phyloP scores from a whole-genome alignment of 2,329 filamentous ascomycete species.

The Penicillium paneum region DNA sequence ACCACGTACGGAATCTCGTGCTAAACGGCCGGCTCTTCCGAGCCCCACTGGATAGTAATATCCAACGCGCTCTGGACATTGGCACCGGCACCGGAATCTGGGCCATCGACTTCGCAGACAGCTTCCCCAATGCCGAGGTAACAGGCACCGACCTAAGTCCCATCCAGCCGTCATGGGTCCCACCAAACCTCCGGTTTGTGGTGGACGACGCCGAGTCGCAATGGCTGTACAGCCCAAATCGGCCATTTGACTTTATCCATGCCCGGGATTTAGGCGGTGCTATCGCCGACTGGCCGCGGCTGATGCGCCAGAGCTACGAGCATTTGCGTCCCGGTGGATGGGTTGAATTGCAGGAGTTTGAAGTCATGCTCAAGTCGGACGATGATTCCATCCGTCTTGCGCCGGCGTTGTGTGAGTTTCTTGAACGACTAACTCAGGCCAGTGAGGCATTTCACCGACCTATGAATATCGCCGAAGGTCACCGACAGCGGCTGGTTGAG shows the following conservation, averaged over 20 bases:
- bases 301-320: conserved; percentile 23
- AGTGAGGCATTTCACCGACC: conserved; percentile 34
- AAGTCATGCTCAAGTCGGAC: conserved; percentile 30
- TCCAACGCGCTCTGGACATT: conserved; percentile 37
- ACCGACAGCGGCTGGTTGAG: conserved; percentile 46
- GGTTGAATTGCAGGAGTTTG: conserved; percentile 47
- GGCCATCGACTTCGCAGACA: conserved; percentile 38
- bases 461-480: conserved; percentile 35
- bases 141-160: conserved; percentile 50
- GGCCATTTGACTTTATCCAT: conserved; percentile 35
- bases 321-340: conserved; percentile 51
- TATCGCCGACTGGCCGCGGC: conserved; percentile 29
- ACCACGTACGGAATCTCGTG: conserved; percentile 37
- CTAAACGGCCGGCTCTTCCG: conserved; percentile 36
- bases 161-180: conserved; percentile 38
- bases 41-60: conserved; percentile 34
- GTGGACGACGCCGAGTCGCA: conserved; percentile 35
- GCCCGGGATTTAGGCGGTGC: conserved; percentile 33
- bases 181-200: conserved; percentile 34
- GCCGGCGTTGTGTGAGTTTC: conserved; percentile 26
- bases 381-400: conserved; percentile 29
- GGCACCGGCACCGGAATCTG: conserved; percentile 39
- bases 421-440: conserved; percentile 27
- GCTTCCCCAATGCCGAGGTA: conserved; percentile 40
- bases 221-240: conserved; percentile 28